Base-by-base conservation (phyloP, 164 flowering plant species). In the Macadamia tetraphylla region DNA sequence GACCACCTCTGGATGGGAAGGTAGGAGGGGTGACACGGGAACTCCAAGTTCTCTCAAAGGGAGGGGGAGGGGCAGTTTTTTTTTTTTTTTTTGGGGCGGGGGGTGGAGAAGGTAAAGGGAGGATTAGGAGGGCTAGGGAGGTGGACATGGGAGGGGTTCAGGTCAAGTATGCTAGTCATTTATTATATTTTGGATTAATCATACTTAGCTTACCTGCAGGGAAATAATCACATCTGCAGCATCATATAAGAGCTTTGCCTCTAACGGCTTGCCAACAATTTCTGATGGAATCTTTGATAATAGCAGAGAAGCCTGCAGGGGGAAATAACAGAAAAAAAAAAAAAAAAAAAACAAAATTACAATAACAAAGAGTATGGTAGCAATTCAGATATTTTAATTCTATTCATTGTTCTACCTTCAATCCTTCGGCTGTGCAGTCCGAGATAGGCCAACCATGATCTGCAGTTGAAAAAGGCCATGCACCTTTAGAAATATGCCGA, bases 391-490 rank as follows among this genome's bases (percentile, higher is more conserved):
- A 51, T 9, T 51, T n/a, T 53, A 6, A 8, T 40, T 46, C 32
- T 51, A 48, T 48, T 10, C 9, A 13, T 7, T 49, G 11, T 42
- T 18, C 66, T 72, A 93, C 98, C 78, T 85, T 90, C 31, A 94
- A 61, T 60, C 88, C 97, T 81, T 87, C 96, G 1, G 94, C 86
- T 0, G 98, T 87, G 77, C 97, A 89, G 60, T 93, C 98, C 30
- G 97, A 86, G 67, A 89, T 77, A 42, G 85, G 87, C 98, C 96
- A 92, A 53, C 94, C 89, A 67, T 90, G 85, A 73, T 92, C 98
- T 60, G 83, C 80, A 40, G 91, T 90, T 53, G 98, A 90, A 71
- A 92, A 92, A n/a, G 96, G 85, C 98, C 98, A 92, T 67, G 85
- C 90, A 29, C 98, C 98, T 80, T 92, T 92, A 3, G 92, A 89